A percentile compares a stretch with the other conserved stretches of the same genome.
phyloP scores from a whole-genome alignment of 306 rosid species.

The Inga oerstediana region DNA sequence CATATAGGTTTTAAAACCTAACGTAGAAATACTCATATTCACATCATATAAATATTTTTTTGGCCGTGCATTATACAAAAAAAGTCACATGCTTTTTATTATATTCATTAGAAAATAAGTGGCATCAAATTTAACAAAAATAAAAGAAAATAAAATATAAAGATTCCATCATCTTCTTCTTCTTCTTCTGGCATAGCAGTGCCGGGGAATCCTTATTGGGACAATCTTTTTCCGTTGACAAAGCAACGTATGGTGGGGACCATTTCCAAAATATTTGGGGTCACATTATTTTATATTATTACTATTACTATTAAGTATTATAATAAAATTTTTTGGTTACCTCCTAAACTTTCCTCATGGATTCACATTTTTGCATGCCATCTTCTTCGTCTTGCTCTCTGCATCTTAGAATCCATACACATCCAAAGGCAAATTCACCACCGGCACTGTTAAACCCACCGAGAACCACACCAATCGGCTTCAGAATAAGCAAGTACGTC shows the following conservation, averaged over 20 bases:
- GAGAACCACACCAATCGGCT: constrained; percentile 23
- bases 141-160: background rate
- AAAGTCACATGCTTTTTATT: background rate
- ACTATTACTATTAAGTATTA: too few species aligned
- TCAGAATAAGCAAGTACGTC: constrained; percentile 54
- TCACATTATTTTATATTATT: background rate
- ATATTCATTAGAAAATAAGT: background rate
- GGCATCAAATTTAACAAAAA: background rate
- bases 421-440: constrained; percentile 27
- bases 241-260: constrained; percentile 6
- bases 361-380: constrained; percentile 37
- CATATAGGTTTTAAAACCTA: too few species aligned
- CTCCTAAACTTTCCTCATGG: constrained; percentile 36
- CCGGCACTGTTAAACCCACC: constrained; percentile 24
- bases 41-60: background rate
- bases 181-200: background rate
- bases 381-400: constrained; percentile 36
- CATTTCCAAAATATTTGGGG: constrained; percentile 54
- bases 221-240: background rate
- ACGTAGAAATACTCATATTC: background rate
- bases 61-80: background rate
- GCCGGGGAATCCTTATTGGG: too few species aligned
- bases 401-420: constrained; percentile 27
- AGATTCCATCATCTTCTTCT: background rate
- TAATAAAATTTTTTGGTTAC: background rate